phyloP scores from a whole-genome alignment of 805 yeast genomes.

The Candida berthetii region DNA sequence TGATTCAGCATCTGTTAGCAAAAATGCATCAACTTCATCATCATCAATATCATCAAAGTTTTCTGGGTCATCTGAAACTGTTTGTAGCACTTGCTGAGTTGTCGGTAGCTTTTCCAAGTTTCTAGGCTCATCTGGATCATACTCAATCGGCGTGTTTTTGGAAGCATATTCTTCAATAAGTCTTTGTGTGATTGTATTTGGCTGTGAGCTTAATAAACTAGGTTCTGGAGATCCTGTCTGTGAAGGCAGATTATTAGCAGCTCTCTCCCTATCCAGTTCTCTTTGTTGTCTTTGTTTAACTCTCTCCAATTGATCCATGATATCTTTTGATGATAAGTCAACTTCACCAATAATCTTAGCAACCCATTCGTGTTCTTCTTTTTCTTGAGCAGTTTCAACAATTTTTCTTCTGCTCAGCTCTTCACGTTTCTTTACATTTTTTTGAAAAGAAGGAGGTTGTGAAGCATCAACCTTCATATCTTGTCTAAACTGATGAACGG shows the following conservation, averaged over 20 bases:
- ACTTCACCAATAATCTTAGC: constrained; percentile 10
- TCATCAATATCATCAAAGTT: constrained; percentile 76
- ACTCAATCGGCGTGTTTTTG: neutral
- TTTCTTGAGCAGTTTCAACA: constrained; percentile 6
- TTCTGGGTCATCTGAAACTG: constrained; percentile 54
- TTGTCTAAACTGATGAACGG: constrained; percentile 69
- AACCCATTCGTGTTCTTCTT: constrained; percentile 11
- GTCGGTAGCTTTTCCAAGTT: constrained; percentile 57
- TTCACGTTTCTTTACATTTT: constrained; percentile 49
- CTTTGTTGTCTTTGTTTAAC: constrained; percentile 19
- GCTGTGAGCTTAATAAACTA: constrained; percentile 1
- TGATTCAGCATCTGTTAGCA: constrained; percentile 66
- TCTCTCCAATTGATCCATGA: constrained; percentile 20
- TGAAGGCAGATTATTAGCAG: constrained; percentile 10
- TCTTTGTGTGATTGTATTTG: constrained; percentile 1
- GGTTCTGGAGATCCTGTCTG: constrained; percentile 4
- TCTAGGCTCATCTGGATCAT: constrained; percentile 41
- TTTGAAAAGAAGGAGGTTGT: constrained; percentile 79
- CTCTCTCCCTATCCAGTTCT: constrained; percentile 10
- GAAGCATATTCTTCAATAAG: neutral
- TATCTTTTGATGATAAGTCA: constrained; percentile 17
- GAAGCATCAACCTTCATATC: constrained; percentile 29
- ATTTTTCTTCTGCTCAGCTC: constrained; percentile 27
- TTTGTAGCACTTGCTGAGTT: constrained; percentile 44
- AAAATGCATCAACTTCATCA: constrained; percentile 59